Conservation (phyloP, 306 rosid genomes). For the Malus asiatica region DNA sequence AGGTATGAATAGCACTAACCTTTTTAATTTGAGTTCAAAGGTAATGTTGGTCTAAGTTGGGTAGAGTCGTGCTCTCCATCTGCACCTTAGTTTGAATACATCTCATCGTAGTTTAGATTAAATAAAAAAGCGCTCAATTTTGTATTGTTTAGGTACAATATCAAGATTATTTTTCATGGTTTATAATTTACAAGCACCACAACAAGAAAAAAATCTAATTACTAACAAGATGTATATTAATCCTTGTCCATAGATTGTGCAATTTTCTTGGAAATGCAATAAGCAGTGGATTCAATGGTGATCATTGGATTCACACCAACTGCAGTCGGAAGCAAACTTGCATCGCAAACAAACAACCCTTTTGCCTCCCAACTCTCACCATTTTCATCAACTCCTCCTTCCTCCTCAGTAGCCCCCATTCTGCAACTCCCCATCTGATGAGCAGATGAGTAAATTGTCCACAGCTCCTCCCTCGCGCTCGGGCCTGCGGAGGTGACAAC, state of each 20-base stretch:
- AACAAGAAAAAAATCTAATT: neutral
- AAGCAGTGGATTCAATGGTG: constrained; percentile 79
- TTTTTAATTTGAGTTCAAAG: no score
- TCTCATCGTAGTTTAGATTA: neutral
- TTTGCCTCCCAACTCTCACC: constrained; percentile 94
- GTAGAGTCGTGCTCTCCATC: no score
- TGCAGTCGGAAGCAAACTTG: constrained; percentile 76
- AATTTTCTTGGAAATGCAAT: constrained; percentile 67
- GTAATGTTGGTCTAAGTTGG: no score
- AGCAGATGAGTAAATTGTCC: constrained; percentile 55
- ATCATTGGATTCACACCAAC: constrained; percentile 95
- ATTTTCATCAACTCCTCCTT: constrained; percentile 71
- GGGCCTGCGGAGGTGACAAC: constrained; percentile 58
- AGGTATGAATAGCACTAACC: no score
- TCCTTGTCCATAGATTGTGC: constrained; percentile 42
- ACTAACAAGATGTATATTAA: neutral
- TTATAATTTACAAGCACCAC: neutral
- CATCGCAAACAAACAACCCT: constrained; percentile 81
- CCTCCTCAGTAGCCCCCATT: constrained; percentile 56
- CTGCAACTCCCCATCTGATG: constrained; percentile 86
- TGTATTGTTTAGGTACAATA: no score
- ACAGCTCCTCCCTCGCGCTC: constrained; percentile 40
- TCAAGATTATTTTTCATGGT: neutral
- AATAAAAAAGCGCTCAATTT: no score
- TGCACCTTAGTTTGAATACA: no score